These are phyloP conservation scores for Linnemannia zychae DNA, from an alignment of 192 early-diverging fungal species.

Conservation along the genomic window DNA sequence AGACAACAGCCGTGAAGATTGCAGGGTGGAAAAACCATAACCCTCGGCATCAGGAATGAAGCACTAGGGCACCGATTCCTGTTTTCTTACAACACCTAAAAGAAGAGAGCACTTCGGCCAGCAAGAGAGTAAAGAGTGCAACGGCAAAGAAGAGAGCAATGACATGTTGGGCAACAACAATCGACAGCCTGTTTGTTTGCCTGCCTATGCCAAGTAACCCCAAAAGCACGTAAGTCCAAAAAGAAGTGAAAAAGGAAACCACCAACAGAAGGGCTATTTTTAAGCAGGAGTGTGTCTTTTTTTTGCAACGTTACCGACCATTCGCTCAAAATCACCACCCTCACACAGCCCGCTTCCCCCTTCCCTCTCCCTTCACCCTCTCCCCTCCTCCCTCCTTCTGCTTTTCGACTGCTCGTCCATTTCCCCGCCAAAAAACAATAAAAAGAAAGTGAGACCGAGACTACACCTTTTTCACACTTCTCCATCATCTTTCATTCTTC, in stretches of 20 bases:
- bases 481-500: background rate
- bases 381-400: background rate
- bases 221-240: slow-evolving; percentile 1
- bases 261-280: background rate
- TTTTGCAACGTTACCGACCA: background rate
- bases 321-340: background rate
- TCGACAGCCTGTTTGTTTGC: background rate
- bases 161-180: background rate
- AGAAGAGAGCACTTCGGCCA: background rate
- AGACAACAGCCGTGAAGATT: too few species aligned
- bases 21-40: too few species aligned
- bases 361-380: background rate
- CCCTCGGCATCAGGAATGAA: too few species aligned
- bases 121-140: background rate
- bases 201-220: background rate
- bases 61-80: too few species aligned
- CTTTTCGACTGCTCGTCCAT: background rate
- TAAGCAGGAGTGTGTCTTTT: background rate
- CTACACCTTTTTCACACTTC: background rate
- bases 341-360: background rate
- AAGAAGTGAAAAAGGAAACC: background rate
- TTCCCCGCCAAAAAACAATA: background rate
- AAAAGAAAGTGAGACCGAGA: background rate
- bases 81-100: too few species aligned
- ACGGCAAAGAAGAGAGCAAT: background rate